Conservation (phyloP, 208 protist genomes). For the Trypanosoma scelopori region DNA sequence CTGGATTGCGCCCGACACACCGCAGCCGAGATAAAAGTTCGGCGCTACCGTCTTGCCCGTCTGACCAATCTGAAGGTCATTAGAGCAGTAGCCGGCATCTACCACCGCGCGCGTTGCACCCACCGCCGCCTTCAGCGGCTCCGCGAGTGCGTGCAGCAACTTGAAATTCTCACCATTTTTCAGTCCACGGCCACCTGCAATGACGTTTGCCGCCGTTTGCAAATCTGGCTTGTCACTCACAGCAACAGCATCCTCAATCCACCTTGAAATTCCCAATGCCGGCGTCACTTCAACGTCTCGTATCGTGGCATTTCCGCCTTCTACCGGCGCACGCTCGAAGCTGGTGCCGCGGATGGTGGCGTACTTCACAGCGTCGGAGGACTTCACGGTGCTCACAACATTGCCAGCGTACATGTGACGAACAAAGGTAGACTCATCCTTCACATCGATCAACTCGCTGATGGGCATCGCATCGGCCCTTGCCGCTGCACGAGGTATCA, state of each 20-base stretch:
- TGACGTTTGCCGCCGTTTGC: conserved; percentile 84
- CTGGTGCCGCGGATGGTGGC: conserved; percentile 94
- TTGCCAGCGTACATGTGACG: conserved; percentile 98
- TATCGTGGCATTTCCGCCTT: conserved; percentile 46
- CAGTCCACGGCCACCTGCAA: conserved; percentile 96
- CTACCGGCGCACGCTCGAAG: conserved; percentile 61
- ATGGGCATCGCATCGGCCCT: conserved; percentile 89
- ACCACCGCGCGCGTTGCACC: conserved; percentile 98
- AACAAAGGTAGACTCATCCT: conserved; percentile 93
- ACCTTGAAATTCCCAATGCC: conserved; percentile 39
- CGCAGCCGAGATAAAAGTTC: conserved; percentile 97
- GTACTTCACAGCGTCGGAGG: conserved; percentile 90
- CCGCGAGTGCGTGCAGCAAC: conserved; percentile 94
- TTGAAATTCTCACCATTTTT: conserved; percentile 98
- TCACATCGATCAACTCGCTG: conserved; percentile 92
- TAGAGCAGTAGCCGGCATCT: conserved; percentile 91
- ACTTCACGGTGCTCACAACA: conserved; percentile 94
- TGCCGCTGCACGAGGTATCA: conserved; percentile 93
- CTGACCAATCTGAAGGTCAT: conserved; percentile 98
- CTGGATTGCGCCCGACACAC: conserved; percentile 97
- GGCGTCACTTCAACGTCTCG: conserved; percentile 39
- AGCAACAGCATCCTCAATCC: conserved; percentile 52
- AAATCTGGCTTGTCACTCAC: conserved; percentile 94
- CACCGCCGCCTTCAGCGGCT: conserved; percentile 92
- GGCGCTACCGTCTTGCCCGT: conserved; percentile 99